Evolutionary conservation across 495 filamentous ascomycete species (phyloP), one percentile per base, ranked within the genome.

Genomic region (Aspergillus bridgeri): DNA sequence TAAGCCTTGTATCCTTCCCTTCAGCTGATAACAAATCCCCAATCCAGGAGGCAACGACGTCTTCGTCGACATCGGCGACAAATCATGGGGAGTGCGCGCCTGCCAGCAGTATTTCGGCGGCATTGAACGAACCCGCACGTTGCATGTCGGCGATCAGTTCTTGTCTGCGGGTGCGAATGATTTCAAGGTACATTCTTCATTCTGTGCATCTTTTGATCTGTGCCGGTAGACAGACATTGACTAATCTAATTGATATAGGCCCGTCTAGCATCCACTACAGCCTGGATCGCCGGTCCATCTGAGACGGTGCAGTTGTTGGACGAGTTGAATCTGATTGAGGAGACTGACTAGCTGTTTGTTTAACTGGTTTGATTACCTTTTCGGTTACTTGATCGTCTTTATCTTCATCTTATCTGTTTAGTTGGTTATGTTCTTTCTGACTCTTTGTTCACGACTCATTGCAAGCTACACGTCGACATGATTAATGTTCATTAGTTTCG

Each of bases 21-120:
- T 47, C 21, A 7, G 20, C 21, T 20, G 20, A 3, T 47, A 3
- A 47, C 21, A 20, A 18, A 47, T 5, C 0, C 17, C 7, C 4
- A 47, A 0, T 53, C 33, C 24, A 83, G 82, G 91, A 21, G 92
- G 93, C 7, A 92, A 95, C 56, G 92, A 98, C 67, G 91, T 97
- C 21, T 99, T 99, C 67, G 93, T 99, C 42, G 95, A 99, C 73
- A 97, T 99, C 63, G 95, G 95, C 49, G 95, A 99, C 70, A 99
- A 99, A 69, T 88, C 87, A 43, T 93, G 90, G 86, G 95, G 95
- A 57, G 95, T 99, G 21, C 76, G 89, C 11, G 90, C 89, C 0
- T 96, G 91, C 56, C 94, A 98, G 76, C 79, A 83, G n/a, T 99
- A 91, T 75, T 96, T 98, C 64, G 89, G 86, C 6, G 83, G 81